A percentile compares a stretch with the other conserved stretches of the same genome.
These are phyloP conservation scores for Agaricales sp. DNA, from an alignment of 1,284 basidiomycete genomes.

Conservation along the genomic window DNA sequence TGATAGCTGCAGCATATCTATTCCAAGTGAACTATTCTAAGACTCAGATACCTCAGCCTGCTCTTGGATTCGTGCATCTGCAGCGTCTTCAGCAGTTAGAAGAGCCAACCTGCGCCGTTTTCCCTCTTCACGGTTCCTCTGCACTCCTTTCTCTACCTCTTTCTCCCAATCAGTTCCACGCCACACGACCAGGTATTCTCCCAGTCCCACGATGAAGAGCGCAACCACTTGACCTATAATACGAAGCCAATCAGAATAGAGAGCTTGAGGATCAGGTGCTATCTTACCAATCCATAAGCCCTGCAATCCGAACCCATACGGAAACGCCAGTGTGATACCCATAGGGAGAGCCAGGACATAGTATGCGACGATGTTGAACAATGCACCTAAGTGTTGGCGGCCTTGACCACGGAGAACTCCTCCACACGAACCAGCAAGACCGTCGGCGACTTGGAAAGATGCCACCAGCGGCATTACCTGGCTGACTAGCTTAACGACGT, in stretches of 20 bases:
- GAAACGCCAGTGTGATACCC: slow-evolving; percentile 61
- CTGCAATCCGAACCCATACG: slow-evolving; percentile 38
- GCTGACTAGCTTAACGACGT: slow-evolving; percentile 52
- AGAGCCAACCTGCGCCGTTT: slow-evolving; percentile 21
- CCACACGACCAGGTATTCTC: slow-evolving; percentile 58
- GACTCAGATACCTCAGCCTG: too few relatives aligned
- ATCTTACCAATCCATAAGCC: slow-evolving; percentile 59
- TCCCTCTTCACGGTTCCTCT: slow-evolving; percentile 40
- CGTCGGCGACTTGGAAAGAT: slow-evolving; percentile 72
- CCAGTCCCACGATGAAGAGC: slow-evolving; percentile 60
- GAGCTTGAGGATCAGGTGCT: background rate
- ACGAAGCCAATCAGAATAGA: background rate
- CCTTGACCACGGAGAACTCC: slow-evolving; percentile 64
- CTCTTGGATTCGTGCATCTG: too few relatives aligned
- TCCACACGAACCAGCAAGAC: slow-evolving; percentile 63
- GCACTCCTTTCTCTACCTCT: slow-evolving; percentile 43
- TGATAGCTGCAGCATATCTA: too few relatives aligned
- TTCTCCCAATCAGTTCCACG: slow-evolving; percentile 54
- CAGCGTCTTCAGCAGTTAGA: too few relatives aligned
- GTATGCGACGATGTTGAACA: slow-evolving; percentile 70
- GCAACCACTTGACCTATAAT: slow-evolving; percentile 58
- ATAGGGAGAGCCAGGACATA: slow-evolving; percentile 65
- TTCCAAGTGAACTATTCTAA: too few relatives aligned
- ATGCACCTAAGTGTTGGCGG: slow-evolving; percentile 62
- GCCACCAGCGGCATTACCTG: slow-evolving; percentile 72